Percentiles rank a stretch among this genome's conserved stretches.
Evolutionary conservation across 1,139 yeast genomes (phyloP).

Genomic region (Wickerhamomyces sp.): DNA sequence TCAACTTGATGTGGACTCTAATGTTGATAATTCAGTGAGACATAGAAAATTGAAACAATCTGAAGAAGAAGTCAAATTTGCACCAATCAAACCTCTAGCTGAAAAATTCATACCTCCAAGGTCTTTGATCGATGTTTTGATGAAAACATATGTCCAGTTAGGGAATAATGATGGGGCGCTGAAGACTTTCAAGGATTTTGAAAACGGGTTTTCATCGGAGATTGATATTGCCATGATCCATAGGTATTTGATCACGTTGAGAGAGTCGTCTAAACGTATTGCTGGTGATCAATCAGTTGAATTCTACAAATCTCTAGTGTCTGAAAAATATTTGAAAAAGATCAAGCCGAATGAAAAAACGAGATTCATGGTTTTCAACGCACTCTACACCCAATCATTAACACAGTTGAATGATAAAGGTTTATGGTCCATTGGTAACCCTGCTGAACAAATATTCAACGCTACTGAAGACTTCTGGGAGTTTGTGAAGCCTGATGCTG

Average conservation of each 20-base stretch:
- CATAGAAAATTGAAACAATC: slow-evolving; percentile 1
- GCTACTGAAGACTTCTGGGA: slow-evolving; percentile 14
- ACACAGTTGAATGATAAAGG: slow-evolving; percentile 17
- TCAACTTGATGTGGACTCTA: slow-evolving; percentile 3
- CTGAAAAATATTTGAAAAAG: slow-evolving; percentile 4
- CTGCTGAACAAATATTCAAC: slow-evolving; percentile 11
- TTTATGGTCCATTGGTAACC: slow-evolving; percentile 12
- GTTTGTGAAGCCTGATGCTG: slow-evolving; percentile 4
- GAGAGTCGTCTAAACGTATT: slow-evolving; percentile 4
- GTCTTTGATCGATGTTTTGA: slow-evolving; percentile 15
- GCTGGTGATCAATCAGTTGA: slow-evolving; percentile 14
- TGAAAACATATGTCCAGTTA: slow-evolving; percentile 11
- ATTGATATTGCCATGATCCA: slow-evolving; percentile 16
- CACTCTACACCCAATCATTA: slow-evolving; percentile 16
- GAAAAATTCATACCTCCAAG: slow-evolving; percentile 15
- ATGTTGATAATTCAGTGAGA: slow-evolving; percentile 1
- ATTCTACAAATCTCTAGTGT: slow-evolving; percentile 11
- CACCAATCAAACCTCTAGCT: slow-evolving; percentile 5
- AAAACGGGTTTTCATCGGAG: slow-evolving; percentile 6
- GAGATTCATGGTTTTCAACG: slow-evolving; percentile 18
- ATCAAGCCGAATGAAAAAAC: slow-evolving; percentile 12
- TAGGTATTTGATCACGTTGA: slow-evolving; percentile 13
- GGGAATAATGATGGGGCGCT: slow-evolving; percentile 12
- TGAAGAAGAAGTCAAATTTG: slow-evolving; percentile 2
- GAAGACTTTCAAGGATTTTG: slow-evolving; percentile 9